These are phyloP conservation scores for Nidularia pulvinata DNA, from an alignment of 768 basidiomycete genomes.

Conservation along the genomic window DNA sequence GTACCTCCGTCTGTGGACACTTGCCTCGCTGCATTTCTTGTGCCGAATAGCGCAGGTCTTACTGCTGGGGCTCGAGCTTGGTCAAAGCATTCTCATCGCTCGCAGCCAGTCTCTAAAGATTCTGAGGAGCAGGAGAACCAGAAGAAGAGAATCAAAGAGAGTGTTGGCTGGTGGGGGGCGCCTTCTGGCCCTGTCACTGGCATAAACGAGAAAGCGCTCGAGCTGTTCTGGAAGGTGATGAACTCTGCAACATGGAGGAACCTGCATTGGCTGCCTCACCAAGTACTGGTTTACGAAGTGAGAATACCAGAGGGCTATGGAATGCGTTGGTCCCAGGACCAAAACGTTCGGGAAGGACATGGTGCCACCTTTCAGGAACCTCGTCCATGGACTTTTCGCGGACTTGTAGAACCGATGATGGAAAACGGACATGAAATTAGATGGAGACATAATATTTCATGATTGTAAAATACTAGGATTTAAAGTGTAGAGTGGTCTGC, in stretches of 20 bases:
- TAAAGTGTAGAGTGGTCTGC: too few species aligned
- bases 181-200: constrained; percentile 49
- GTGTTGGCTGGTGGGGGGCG: constrained; percentile 58
- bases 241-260: constrained; percentile 58
- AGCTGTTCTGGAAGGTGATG: constrained; percentile 54
- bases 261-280: constrained; percentile 66
- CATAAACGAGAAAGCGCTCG: constrained; percentile 53
- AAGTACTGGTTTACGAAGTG: constrained; percentile 61
- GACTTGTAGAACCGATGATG: constrained; percentile 71
- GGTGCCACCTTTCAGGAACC: constrained; percentile 4
- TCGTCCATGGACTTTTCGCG: constrained; percentile 54
- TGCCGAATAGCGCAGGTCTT: constrained; percentile 47
- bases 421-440: constrained; percentile 62
- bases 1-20: constrained; percentile 45
- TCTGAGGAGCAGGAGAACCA: constrained; percentile 6
- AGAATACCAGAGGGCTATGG: constrained; percentile 63
- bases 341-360: constrained; percentile 7
- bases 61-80: constrained; percentile 64
- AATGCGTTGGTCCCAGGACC: constrained; percentile 65
- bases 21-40: constrained; percentile 52
- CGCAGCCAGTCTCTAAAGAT: constrained; percentile 18
- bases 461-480: too few species aligned
- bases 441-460: constrained; percentile 44
- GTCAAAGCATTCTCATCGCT: constrained; percentile 67
- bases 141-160: constrained; percentile 11